Percentiles rank a stretch among this genome's conserved stretches.
Evolutionary conservation across 306 rosid species (phyloP).

Genomic region (Luffa aegyptiaca): DNA sequence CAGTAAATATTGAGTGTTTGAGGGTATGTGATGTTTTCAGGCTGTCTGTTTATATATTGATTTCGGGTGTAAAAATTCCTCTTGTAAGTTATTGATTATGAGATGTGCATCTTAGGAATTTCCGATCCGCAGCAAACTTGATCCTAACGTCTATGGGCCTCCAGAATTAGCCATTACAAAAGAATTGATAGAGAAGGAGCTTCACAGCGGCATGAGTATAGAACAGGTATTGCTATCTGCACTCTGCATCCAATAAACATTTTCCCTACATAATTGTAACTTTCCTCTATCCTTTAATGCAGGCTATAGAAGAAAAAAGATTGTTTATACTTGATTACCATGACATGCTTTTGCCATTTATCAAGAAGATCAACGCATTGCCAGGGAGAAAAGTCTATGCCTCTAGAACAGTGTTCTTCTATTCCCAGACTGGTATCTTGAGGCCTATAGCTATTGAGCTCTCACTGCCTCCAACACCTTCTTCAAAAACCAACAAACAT

Average conservation of each 20-base stretch:
- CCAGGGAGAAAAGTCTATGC: constrained; percentile 81
- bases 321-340: constrained; percentile 77
- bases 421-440: constrained; percentile 28
- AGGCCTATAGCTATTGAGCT: constrained; percentile 81
- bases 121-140: constrained; percentile 71
- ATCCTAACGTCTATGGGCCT: constrained; percentile 65
- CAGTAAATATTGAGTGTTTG: constrained; percentile 77
- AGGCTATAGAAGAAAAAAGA: constrained; percentile 83
- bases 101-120: constrained; percentile 44
- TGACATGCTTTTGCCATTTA: constrained; percentile 71
- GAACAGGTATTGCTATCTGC: constrained; percentile 45
- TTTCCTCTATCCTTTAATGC: constrained; percentile 14
- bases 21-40: constrained; percentile 40
- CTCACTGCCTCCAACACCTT: constrained; percentile 56
- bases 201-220: constrained; percentile 60
- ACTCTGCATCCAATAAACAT: neutral
- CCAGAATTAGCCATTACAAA: constrained; percentile 65
- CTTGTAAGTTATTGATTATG: constrained; percentile 5
- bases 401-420: constrained; percentile 66
- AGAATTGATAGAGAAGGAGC: constrained; percentile 71
- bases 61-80: neutral
- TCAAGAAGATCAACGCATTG: constrained; percentile 66
- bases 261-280: neutral
- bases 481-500: constrained; percentile 33
- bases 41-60: neutral